These are phyloP conservation scores for Suhomyces sp. DNA, from an alignment of 805 yeast genomes.

Conservation along the genomic window DNA sequence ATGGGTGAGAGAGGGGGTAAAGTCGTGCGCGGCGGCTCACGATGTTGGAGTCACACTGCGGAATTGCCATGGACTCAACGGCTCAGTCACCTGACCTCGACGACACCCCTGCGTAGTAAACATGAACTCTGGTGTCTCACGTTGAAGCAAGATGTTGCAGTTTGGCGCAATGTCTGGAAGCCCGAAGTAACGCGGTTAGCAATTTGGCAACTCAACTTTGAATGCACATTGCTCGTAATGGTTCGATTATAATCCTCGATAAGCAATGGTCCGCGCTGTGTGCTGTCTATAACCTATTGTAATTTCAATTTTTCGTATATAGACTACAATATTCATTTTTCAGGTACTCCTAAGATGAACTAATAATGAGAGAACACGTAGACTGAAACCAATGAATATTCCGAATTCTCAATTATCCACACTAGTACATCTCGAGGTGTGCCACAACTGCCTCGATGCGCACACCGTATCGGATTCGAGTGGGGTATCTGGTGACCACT, in stretches of 20 bases:
- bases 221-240: not conserved
- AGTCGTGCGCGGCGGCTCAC: constrained; percentile 1
- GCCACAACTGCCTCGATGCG: not conserved
- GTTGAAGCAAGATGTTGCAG: not conserved
- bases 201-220: not conserved
- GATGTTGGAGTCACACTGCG: not conserved
- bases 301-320: not conserved
- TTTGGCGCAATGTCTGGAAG: not conserved
- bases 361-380: not conserved
- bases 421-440: not conserved
- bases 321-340: not conserved
- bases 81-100: not conserved
- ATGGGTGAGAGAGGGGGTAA: not conserved
- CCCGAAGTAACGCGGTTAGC: not conserved
- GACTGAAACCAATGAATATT: not conserved
- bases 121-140: not conserved
- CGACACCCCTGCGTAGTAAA: not conserved
- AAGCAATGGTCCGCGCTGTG: not conserved
- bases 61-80: not conserved
- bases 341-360: not conserved
- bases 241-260: not conserved
- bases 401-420: not conserved
- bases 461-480: not conserved
- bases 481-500: not conserved
- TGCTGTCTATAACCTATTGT: not conserved